Base-by-base conservation (phyloP, 805 yeast genomes). In the Limtongozyma cylindracea region DNA sequence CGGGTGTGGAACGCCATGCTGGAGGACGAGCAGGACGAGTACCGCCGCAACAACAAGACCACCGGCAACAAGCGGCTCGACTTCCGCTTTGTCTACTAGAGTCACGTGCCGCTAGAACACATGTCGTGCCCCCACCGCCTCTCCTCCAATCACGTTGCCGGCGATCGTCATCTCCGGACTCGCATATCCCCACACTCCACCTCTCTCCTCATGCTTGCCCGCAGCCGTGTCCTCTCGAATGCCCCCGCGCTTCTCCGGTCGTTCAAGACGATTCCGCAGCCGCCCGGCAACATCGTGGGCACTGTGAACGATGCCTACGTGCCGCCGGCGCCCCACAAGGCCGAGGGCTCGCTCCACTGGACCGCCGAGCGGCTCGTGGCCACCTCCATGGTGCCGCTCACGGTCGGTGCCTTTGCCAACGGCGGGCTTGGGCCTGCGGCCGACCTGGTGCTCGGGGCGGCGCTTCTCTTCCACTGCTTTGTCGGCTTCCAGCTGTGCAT, bases 401-500 rank as follows among this genome's bases (percentile, higher is more conserved):
- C n/a, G n/a, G 44, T 63, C 4, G 39, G 61, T 13, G 45, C 68
- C 6, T 82, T 88, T 3, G 55, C 70, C 24, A 41, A 64, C 12
- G 49, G 67, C 5, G 63, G 66, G 17, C 38, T 53, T 12, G 42
- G 55, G 9, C 49, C 66, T n/a, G 40, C 52, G 19, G 27, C 63
- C 3, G 88, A 73, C 42, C 48, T 73, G 3, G 30, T 62, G 2
- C 42, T 72, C 35, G 48, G 66, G 10, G 48, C 65, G 3, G 42
- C 63, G 9, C 37, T 71, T 21, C 44, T 73, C 30, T 53, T 58
- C 36, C 88, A 74, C 41, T 55, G 66, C 25, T 62, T 60, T 40
- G 62, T 63, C 21, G 91, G 88, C 3, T 65, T 72, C 52, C 67
- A 64, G 36, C 54, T 76, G 19, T 71, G 88, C 53, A 73, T 74